Conservation (phyloP, 495 filamentous ascomycete species). For the Xylaria telfairii region DNA sequence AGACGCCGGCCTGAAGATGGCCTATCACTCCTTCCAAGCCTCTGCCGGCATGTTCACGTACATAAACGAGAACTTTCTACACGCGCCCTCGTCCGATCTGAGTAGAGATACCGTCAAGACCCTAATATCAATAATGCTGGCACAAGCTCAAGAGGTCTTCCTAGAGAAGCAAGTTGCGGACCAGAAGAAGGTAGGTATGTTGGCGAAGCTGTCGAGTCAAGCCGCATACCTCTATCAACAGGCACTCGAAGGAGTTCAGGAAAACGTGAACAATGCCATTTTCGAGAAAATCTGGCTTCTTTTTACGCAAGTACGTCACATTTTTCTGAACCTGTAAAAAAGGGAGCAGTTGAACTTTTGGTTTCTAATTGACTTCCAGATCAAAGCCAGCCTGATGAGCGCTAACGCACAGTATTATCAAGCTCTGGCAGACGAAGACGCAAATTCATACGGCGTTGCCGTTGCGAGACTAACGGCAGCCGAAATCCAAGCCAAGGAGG, state of each 20-base stretch:
- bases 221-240: slow-evolving; percentile 87
- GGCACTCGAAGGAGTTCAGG: slow-evolving; percentile 85
- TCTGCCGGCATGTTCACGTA: slow-evolving; percentile 99
- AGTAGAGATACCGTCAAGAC: slow-evolving; percentile 95
- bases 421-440: slow-evolving; percentile 87
- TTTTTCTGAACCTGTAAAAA: background rate
- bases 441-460: slow-evolving; percentile 83
- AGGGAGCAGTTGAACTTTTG: background rate
- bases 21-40: slow-evolving; percentile 98
- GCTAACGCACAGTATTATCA: slow-evolving; percentile 94
- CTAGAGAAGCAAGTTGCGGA: slow-evolving; percentile 95
- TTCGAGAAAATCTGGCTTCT: slow-evolving; percentile 97
- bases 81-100: slow-evolving; percentile 92
- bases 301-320: slow-evolving; percentile 70
- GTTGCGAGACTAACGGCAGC: slow-evolving; percentile 84
- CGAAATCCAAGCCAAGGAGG: slow-evolving; percentile 75
- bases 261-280: slow-evolving; percentile 87
- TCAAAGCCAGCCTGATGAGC: slow-evolving; percentile 83
- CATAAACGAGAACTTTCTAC: slow-evolving; percentile 98
- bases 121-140: slow-evolving; percentile 88
- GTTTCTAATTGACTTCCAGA: slow-evolving; percentile 45
- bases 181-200: slow-evolving; percentile 87
- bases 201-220: slow-evolving; percentile 93
- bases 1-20: slow-evolving; percentile 90
- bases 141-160: slow-evolving; percentile 96